phyloP scores from a whole-genome alignment of 805 yeast genomes.

The Schizosaccharomyces octosporus region DNA sequence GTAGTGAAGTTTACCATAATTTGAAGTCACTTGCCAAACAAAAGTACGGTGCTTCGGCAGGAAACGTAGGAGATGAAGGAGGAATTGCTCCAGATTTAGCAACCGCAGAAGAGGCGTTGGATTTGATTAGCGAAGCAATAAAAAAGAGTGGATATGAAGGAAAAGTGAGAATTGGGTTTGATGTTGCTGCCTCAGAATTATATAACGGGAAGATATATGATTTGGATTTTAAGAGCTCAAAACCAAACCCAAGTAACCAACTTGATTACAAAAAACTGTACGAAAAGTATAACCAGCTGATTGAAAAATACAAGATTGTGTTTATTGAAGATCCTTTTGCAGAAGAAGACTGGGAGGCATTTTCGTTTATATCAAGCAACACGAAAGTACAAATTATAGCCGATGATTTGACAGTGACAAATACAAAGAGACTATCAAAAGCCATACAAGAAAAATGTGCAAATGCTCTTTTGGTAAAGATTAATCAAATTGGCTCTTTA shows the following conservation, averaged over 20 bases:
- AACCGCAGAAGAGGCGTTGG: conserved; percentile 90
- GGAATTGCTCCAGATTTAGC: conserved; percentile 98
- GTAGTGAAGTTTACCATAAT: conserved; percentile 94
- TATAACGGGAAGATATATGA: conserved; percentile 92
- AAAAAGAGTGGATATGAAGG: conserved; percentile 89
- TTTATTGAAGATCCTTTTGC: conserved; percentile 97
- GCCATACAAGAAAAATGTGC: conserved; percentile 95
- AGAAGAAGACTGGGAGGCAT: conserved; percentile 98
- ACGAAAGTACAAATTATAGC: conserved; percentile 61
- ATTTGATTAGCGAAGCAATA: conserved; percentile 74
- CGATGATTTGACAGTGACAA: conserved; percentile 96
- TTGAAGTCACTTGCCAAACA: conserved; percentile 80
- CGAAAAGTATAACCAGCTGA: conserved; percentile 52
- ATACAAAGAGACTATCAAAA: conserved; percentile 78
- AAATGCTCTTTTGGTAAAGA: conserved; percentile 83
- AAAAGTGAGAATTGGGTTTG: conserved; percentile 74
- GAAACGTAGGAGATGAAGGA: conserved; percentile 99
- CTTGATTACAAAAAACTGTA: conserved; percentile 72
- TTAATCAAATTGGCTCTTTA: conserved; percentile 94
- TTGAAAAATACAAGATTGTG: conserved; percentile 85
- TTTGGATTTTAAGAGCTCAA: conserved; percentile 93
- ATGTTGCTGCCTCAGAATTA: conserved; percentile 94
- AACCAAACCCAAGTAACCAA: conserved; percentile 77
- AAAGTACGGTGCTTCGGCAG: conserved; percentile 93
- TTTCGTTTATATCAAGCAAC: conserved; percentile 54